Evolutionary conservation across 768 basidiomycete species (phyloP).

Genomic region (Leucogyrophana mollusca): DNA sequence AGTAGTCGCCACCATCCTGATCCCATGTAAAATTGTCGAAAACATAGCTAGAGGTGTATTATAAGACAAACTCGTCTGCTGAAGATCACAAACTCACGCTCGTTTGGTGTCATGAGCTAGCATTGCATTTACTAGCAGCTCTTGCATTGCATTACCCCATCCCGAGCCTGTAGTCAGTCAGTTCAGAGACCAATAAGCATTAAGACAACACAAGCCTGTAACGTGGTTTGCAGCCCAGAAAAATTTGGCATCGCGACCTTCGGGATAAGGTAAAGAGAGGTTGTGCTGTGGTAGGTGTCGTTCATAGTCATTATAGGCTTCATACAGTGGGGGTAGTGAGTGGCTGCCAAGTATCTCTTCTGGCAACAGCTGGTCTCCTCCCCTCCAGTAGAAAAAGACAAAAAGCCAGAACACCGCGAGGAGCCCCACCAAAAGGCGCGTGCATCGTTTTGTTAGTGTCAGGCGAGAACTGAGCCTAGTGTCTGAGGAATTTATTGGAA

Average conservation of each 20-base stretch:
- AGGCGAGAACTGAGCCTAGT: neutral
- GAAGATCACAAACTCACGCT: conserved; percentile 40
- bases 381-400: neutral
- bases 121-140: conserved; percentile 50
- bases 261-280: conserved; percentile 35
- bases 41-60: conserved; percentile 39
- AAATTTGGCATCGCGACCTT: conserved; percentile 41
- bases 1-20: conserved; percentile 38
- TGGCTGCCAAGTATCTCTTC: neutral
- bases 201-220: conserved; percentile 24
- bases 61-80: neutral
- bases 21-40: conserved; percentile 63
- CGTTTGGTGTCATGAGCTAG: conserved; percentile 46
- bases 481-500: conserved; percentile 17
- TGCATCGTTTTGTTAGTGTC: conserved; percentile 8
- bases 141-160: conserved; percentile 65
- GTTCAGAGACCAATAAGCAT: too few relatives aligned
- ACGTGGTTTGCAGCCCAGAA: conserved; percentile 52
- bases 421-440: conserved; percentile 1
- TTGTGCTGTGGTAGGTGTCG: conserved; percentile 46
- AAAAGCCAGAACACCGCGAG: neutral
- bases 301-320: conserved; percentile 42
- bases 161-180: conserved; percentile 40
- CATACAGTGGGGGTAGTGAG: conserved; percentile 44
- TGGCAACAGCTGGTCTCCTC: too few relatives aligned